phyloP scores from a whole-genome alignment of 495 filamentous ascomycete species.

The Neurospora sp. region DNA sequence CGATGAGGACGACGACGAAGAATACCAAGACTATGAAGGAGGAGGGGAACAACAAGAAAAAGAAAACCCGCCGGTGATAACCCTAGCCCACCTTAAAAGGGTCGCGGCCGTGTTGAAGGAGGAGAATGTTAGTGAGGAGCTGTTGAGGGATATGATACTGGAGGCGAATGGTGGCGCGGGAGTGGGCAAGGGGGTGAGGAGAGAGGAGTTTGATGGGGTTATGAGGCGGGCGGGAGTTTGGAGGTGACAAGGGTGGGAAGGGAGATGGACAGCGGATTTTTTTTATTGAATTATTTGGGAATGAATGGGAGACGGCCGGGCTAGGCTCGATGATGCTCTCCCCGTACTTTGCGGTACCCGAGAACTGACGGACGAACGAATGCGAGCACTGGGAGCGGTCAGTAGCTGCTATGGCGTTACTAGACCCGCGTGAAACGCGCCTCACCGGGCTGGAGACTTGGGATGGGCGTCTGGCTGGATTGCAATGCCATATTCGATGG shows the following conservation, averaged over 20 bases:
- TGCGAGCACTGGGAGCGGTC: background rate
- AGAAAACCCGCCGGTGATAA: constrained; percentile 43
- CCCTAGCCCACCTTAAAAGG: constrained; percentile 60
- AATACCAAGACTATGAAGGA: constrained; percentile 5
- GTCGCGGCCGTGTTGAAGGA: constrained; percentile 76
- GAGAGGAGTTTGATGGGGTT: constrained; percentile 74
- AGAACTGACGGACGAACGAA: background rate
- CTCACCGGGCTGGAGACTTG: background rate
- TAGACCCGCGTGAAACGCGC: background rate
- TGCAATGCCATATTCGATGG: background rate
- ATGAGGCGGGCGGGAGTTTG: constrained; percentile 80
- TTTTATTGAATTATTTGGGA: background rate
- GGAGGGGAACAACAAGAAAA: background rate
- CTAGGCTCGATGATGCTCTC: background rate
- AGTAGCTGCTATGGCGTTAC: background rate
- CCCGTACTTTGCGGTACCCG: background rate
- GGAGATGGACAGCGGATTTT: no score
- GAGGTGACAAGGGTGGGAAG: constrained; percentile 28
- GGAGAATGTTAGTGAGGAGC: constrained; percentile 68
- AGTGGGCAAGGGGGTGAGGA: constrained; percentile 57
- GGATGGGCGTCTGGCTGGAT: background rate
- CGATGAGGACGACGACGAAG: background rate
- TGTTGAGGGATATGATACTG: constrained; percentile 83
- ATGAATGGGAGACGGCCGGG: background rate
- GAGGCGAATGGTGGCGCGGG: constrained; percentile 81